phyloP scores from a whole-genome alignment of 768 basidiomycete genomes.

The Termitomyces bulborhizus region DNA sequence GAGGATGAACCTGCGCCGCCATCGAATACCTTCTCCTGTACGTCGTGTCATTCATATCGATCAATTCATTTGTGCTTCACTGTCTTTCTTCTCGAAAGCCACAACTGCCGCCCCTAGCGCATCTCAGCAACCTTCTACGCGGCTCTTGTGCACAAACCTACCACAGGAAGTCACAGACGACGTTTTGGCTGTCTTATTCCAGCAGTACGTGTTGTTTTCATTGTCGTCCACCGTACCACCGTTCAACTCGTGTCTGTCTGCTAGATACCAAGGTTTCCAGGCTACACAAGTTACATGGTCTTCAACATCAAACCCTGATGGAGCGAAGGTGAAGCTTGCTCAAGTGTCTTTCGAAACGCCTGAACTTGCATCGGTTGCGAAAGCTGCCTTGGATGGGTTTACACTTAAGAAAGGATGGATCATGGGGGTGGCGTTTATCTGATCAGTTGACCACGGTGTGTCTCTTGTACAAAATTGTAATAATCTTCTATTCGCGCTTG shows the following conservation, averaged over 20 bases:
- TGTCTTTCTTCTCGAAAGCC: constrained; percentile 24
- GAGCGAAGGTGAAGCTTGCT: constrained; percentile 71
- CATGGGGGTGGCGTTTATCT: constrained; percentile 74
- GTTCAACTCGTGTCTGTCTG: neutral
- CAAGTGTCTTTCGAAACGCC: constrained; percentile 73
- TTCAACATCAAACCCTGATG: constrained; percentile 58
- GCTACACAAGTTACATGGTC: constrained; percentile 64
- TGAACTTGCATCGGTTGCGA: constrained; percentile 70
- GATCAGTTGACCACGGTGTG: constrained; percentile 9
- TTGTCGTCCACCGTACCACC: no score
- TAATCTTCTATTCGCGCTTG: neutral
- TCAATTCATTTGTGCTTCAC: constrained; percentile 24
- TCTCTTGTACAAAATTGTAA: constrained; percentile 9
- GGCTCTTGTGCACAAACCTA: constrained; percentile 77
- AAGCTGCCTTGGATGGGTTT: constrained; percentile 81
- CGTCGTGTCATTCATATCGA: constrained; percentile 25
- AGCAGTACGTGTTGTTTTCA: constrained; percentile 59
- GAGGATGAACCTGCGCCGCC: constrained; percentile 59
- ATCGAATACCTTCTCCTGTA: constrained; percentile 37
- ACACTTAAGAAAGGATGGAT: constrained; percentile 81
- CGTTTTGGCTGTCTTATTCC: constrained; percentile 82
- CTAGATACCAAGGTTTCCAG: constrained; percentile 81
- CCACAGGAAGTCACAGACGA: constrained; percentile 88
- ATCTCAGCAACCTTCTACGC: constrained; percentile 49
- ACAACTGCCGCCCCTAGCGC: constrained; percentile 37